phyloP scores from a whole-genome alignment of 179 eudicot genomes.

The Monotropa hypopitys region DNA sequence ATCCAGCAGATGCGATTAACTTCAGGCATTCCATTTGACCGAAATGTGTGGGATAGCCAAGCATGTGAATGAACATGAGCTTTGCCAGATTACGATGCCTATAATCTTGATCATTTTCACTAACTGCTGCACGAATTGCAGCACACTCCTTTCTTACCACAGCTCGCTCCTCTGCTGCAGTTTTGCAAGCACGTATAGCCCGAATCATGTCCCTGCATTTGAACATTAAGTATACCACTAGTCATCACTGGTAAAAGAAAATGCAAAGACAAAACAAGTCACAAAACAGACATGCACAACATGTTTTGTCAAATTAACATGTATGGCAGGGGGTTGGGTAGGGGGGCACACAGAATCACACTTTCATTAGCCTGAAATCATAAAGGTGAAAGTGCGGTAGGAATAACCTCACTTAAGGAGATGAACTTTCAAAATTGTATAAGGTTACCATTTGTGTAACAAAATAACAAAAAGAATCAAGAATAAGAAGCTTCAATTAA shows the following conservation, averaged over 20 bases:
- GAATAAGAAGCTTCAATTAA: conserved; percentile 1
- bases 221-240: conserved; percentile 13
- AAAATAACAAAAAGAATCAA: not conserved
- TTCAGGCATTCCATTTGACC: conserved; percentile 99
- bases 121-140: conserved; percentile 80
- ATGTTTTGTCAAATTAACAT: not conserved
- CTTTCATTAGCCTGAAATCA: not conserved
- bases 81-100: conserved; percentile 96
- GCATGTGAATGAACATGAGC: conserved; percentile 99
- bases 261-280: not conserved
- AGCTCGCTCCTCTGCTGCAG: conserved; percentile 96
- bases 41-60: conserved; percentile 96
- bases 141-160: conserved; percentile 97
- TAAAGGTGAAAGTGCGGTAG: not conserved
- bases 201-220: conserved; percentile 93
- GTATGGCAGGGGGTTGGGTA: not conserved
- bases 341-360: not conserved
- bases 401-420: not conserved
- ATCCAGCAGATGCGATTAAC: conserved; percentile 87
- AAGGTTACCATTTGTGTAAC: not conserved
- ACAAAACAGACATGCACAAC: not conserved
- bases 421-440: not conserved
- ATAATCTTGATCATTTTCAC: conserved; percentile 80
- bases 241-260: not conserved
- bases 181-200: conserved; percentile 92